phyloP scores from a whole-genome alignment of 2,329 filamentous ascomycete genomes.

The Magnaporthiopsis rhizophila region DNA sequence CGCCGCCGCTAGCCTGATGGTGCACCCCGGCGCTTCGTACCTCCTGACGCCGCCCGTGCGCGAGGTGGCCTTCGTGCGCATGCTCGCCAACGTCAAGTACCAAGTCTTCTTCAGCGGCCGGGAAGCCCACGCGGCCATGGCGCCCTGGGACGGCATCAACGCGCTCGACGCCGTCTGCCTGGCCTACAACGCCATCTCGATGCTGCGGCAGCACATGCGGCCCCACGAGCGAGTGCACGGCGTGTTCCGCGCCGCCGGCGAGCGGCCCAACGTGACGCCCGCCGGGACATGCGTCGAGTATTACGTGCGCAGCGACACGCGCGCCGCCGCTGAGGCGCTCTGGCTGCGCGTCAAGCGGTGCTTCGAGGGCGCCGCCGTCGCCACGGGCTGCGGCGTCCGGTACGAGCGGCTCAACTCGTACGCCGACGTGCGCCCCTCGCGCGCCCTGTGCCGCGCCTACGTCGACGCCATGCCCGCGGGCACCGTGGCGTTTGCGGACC shows the following conservation, averaged over 20 bases:
- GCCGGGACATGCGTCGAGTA: slow-evolving; percentile 32
- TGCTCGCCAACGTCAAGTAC: slow-evolving; percentile 17
- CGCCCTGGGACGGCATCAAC: slow-evolving; percentile 39
- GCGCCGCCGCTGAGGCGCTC: slow-evolving; percentile 23
- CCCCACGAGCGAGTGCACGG: slow-evolving; percentile 42
- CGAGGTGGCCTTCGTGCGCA: slow-evolving; percentile 13
- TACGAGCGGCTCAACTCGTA: slow-evolving; percentile 23
- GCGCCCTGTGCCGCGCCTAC: slow-evolving; percentile 17
- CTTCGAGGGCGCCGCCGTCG: slow-evolving; percentile 26
- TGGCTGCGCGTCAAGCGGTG: slow-evolving; percentile 24
- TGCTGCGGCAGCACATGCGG: slow-evolving; percentile 38
- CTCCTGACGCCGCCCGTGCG: slow-evolving; percentile 3
- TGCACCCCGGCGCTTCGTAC: slow-evolving; percentile 22
- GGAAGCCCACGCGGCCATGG: slow-evolving; percentile 35
- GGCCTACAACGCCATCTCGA: slow-evolving; percentile 28
- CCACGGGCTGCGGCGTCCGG: slow-evolving; percentile 23
- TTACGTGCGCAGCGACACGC: slow-evolving; percentile 33
- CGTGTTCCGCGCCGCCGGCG: slow-evolving; percentile 31
- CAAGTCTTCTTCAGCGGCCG: slow-evolving; percentile 30
- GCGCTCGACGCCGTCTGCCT: slow-evolving; percentile 37
- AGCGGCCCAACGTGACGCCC: slow-evolving; percentile 28
- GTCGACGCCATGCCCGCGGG: slow-evolving; percentile 21
- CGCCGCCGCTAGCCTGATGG: slow-evolving; percentile 31
- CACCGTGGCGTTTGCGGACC: slow-evolving; percentile 20
- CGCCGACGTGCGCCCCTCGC: slow-evolving; percentile 20